Percentiles rank a stretch among this genome's conserved stretches.
phyloP scores from a whole-genome alignment of 1,139 yeast species.

The Yamadazyma diospyri region DNA sequence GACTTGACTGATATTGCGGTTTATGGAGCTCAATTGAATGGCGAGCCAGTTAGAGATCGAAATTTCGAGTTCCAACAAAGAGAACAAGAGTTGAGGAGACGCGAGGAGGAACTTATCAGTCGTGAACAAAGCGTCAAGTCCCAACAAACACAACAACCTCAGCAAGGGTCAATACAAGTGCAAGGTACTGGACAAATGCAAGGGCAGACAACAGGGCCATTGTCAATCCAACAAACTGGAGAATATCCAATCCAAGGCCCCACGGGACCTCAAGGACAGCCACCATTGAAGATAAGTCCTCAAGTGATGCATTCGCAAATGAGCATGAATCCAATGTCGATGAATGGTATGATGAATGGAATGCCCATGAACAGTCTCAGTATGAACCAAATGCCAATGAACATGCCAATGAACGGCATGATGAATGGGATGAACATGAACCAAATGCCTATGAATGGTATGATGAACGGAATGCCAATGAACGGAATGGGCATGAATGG shows the following conservation, averaged over 20 bases:
- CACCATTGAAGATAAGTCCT: constrained; percentile 1
- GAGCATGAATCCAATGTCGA: constrained; percentile 1
- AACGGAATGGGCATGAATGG: constrained; percentile 4
- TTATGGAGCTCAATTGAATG: constrained; percentile 34
- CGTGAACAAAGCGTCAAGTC: constrained; percentile 23
- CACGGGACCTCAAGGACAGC: constrained; percentile 11
- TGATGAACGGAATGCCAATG: constrained; percentile 2
- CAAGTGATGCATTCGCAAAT: constrained; percentile 4
- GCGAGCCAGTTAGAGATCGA: constrained; percentile 16
- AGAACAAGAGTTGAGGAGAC: constrained; percentile 42
- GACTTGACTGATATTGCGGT: constrained; percentile 46
- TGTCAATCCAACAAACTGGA: neutral
- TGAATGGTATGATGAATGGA: constrained; percentile 4
- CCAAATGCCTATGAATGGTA: constrained; percentile 2
- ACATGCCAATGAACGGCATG: neutral
- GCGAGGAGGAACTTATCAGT: constrained; percentile 42
- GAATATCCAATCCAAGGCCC: constrained; percentile 12
- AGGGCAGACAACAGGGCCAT: neutral
- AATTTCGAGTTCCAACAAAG: constrained; percentile 17
- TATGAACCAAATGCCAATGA: constrained; percentile 1
- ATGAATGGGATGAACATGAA: constrained; percentile 5
- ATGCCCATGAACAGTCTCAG: constrained; percentile 3
- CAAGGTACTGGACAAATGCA: too few species aligned
- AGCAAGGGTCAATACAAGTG: constrained; percentile 4
- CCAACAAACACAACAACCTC: constrained; percentile 3